A percentile compares a stretch with the other conserved stretches of the same genome.
phyloP scores from a whole-genome alignment of 2,329 filamentous ascomycete genomes.

The Monilinia laxa region DNA sequence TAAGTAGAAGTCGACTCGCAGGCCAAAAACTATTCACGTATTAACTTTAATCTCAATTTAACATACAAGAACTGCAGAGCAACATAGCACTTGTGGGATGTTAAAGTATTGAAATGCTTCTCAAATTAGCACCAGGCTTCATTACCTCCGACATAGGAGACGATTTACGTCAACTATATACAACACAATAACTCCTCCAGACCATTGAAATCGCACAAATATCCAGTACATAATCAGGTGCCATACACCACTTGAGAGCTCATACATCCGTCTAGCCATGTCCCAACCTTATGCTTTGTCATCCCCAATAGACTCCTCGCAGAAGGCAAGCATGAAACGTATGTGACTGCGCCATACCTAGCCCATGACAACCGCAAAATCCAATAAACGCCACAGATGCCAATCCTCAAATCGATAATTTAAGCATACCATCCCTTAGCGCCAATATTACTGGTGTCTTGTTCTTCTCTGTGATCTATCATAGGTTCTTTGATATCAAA shows the following conservation, averaged over 20 bases:
- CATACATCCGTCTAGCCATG: slow-evolving; percentile 1
- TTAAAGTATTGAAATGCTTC: neutral
- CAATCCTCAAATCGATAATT: neutral
- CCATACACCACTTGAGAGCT: slow-evolving; percentile 4
- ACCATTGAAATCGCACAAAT: neutral
- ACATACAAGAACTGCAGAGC: neutral
- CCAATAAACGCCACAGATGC: neutral
- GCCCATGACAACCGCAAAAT: slow-evolving; percentile 1
- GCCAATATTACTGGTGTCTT: slow-evolving; percentile 33
- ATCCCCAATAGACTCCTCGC: neutral
- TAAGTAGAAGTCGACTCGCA: neutral
- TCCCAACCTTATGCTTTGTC: neutral
- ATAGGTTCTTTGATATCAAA: slow-evolving; percentile 77
- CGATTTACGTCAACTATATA: neutral
- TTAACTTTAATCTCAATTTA: neutral
- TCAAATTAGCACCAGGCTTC: neutral
- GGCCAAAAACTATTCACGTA: neutral
- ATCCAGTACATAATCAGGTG: neutral
- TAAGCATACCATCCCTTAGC: slow-evolving; percentile 40
- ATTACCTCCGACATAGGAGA: neutral
- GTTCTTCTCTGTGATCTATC: slow-evolving; percentile 76
- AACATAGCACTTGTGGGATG: neutral
- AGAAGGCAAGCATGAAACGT: slow-evolving; percentile 1
- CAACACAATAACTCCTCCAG: neutral
- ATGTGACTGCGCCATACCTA: neutral